Evolutionary conservation across 2,329 filamentous ascomycete genomes (phyloP), one percentile per base, ranked within the genome.

Genomic region (Xylaria sp.): DNA sequence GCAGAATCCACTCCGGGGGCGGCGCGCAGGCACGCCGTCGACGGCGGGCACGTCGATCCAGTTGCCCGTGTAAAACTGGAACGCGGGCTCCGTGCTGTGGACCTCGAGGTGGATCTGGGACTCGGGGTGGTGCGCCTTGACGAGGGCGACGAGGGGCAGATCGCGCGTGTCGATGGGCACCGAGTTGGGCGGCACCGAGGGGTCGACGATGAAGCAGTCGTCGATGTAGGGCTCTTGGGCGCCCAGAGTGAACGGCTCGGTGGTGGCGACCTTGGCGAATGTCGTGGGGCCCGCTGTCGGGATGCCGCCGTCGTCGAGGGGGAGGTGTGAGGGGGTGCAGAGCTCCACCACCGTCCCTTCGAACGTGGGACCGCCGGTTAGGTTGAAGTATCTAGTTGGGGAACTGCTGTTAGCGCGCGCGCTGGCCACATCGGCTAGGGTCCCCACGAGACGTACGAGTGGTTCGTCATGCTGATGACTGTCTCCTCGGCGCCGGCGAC

Each of bases 1-100:
- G 76, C 93, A 97, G 80, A 98, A 96, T 0, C 90, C 94, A 44
- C 88, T 87, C 49, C 92, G 85, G 3, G 86, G 73, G 0, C 83
- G 85, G 49, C 91, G 85, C 1, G 89, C 87, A 0, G 89, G 86
- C 27, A 85, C 76, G 2, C 82, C 82, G n/a, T 81, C 83, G 3
- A 87, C 81, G 29, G 80, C 89, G 0, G 91, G 89, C 11, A 96
- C 89, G 70, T 95, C 80, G 67, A 96, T 93, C 72, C 88, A 89
- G 73, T 91, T 89, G 67, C 94, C 95, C 0, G 93, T 96, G 79
- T 98, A 98, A 79, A 97, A 96, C 77, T 98, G 94, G 82, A 97
- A 98, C 0, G 92, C 91, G 0, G 95, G 95, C 81, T 98, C 94
- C 0, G 94, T 98, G 80, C 91, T 95, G 71, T 87, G 81, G 5